These are phyloP conservation scores for Fraxinus anomala DNA, from an alignment of 257 asterid genomes.

Conservation along the genomic window DNA sequence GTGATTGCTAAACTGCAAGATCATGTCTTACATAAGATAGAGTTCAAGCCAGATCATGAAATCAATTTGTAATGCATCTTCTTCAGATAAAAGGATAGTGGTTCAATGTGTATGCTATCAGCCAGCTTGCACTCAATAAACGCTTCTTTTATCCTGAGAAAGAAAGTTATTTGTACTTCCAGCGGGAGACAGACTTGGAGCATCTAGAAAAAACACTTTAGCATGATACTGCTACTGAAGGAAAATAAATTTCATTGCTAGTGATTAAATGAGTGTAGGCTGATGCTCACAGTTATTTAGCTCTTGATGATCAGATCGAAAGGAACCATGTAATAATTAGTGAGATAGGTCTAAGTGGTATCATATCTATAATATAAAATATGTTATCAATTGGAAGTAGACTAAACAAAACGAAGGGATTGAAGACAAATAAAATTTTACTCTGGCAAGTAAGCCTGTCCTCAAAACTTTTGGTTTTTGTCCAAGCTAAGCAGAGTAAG, in stretches of 20 bases:
- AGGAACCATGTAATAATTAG: slow-evolving; percentile 1
- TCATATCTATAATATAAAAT: not conserved
- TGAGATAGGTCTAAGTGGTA: not conserved
- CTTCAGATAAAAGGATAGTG: not conserved
- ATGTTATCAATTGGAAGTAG: not conserved
- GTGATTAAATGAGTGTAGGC: not conserved
- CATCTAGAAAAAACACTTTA: not conserved
- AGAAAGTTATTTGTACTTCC: not conserved
- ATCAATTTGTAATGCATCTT: not conserved
- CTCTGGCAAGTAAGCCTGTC: not conserved
- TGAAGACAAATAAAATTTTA: not conserved
- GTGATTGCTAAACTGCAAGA: not conserved
- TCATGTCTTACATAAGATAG: not conserved
- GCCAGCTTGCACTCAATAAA: not conserved
- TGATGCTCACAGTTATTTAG: too few species aligned
- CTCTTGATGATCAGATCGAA: not conserved
- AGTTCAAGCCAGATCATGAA: not conserved
- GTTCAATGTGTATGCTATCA: not conserved
- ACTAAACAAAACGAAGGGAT: not conserved
- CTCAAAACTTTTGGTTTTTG: not conserved
- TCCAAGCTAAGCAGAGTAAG: not conserved
- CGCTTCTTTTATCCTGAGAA: not conserved
- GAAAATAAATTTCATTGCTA: not conserved
- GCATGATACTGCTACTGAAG: not conserved
- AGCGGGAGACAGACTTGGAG: not conserved